These are phyloP conservation scores for Solidago caesia DNA, from an alignment of 129 eudicot species.

Conservation along the genomic window DNA sequence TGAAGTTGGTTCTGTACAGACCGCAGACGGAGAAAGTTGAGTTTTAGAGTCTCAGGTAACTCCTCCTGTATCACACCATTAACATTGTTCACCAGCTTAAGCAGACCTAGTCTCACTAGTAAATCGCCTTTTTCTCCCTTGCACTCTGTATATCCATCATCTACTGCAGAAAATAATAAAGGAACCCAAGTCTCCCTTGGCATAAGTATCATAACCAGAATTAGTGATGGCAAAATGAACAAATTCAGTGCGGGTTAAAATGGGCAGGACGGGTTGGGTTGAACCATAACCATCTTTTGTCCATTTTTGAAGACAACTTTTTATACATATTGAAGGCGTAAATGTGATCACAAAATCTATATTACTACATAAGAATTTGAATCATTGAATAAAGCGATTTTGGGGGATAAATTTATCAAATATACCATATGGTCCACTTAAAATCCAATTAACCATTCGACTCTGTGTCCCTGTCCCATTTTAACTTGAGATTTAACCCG, in stretches of 20 bases:
- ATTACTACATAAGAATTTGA: not conserved
- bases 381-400: not conserved
- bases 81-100: conserved; percentile 62
- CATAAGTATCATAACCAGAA: not conserved
- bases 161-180: conserved; percentile 29
- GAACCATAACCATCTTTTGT: not conserved
- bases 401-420: not conserved
- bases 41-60: conserved; percentile 74
- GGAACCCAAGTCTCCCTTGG: not conserved
- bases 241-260: not conserved
- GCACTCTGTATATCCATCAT: conserved; percentile 51
- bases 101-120: conserved; percentile 70
- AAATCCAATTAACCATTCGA: not conserved
- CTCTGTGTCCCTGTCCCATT: not conserved
- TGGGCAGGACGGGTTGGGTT: not conserved
- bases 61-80: conserved; percentile 53
- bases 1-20: conserved; percentile 65
- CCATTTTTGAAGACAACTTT: not conserved
- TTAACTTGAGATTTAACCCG: not conserved
- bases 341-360: not conserved
- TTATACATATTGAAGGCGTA: not conserved
- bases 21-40: conserved; percentile 55
- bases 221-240: not conserved
- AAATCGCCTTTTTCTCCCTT: conserved; percentile 75
- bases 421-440: not conserved